Conservation (phyloP, 2,329 filamentous ascomycete genomes). For the Fusarium falciforme region DNA sequence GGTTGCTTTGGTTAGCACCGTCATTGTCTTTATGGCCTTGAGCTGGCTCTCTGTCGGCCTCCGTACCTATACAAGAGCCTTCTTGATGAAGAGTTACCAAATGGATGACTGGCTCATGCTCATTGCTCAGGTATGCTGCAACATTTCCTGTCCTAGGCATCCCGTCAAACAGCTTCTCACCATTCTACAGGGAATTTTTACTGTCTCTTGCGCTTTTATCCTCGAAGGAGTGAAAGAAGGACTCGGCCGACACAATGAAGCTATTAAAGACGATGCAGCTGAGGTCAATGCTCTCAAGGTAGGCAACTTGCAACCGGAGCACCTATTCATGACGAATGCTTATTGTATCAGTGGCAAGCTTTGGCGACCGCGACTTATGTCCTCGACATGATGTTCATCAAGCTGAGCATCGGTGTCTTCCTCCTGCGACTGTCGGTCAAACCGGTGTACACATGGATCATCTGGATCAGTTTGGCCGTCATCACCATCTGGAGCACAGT, state of each 20-base stretch:
- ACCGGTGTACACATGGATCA: conserved; percentile 60
- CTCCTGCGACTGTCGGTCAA: conserved; percentile 60
- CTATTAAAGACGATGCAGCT: conserved; percentile 53
- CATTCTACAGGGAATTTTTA: conserved; percentile 55
- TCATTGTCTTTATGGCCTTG: conserved; percentile 51
- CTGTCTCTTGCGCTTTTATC: conserved; percentile 59
- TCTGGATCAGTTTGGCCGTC: conserved; percentile 58
- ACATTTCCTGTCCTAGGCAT: neutral
- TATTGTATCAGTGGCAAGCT: conserved; percentile 58
- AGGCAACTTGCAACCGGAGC: conserved; percentile 5
- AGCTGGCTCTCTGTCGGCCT: conserved; percentile 57
- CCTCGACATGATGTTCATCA: conserved; percentile 67
- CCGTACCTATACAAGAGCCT: conserved; percentile 57
- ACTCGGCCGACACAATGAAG: conserved; percentile 60
- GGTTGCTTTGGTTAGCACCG: conserved; percentile 50
- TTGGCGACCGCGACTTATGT: conserved; percentile 63
- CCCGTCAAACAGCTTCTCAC: neutral
- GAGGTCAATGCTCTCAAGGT: conserved; percentile 61
- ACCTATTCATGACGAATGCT: conserved; percentile 4
- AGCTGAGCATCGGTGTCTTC: conserved; percentile 66
- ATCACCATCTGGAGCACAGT: conserved; percentile 59
- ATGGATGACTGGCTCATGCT: conserved; percentile 67
- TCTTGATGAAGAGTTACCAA: conserved; percentile 58
- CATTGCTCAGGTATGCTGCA: conserved; percentile 55
- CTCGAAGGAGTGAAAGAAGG: conserved; percentile 56